These are phyloP conservation scores for Backusella tuberculispora DNA, from an alignment of 192 early-diverging fungal species.

Conservation along the genomic window DNA sequence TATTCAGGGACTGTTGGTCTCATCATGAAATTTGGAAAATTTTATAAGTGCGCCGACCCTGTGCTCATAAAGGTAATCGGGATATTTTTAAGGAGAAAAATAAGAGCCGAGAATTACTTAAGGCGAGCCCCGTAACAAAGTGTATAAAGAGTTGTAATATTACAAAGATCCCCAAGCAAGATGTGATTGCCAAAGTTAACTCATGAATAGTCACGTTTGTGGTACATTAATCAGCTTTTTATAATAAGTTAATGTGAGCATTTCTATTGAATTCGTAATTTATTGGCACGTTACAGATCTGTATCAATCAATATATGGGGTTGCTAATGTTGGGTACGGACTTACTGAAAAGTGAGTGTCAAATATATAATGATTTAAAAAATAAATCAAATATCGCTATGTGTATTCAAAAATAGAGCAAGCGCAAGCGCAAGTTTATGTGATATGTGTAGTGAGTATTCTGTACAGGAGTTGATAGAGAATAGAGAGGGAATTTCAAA, in stretches of 20 bases:
- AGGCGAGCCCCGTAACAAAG: conserved; percentile 54
- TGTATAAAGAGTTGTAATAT: conserved; percentile 53
- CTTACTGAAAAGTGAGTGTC: conserved; percentile 71
- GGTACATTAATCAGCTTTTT: background rate
- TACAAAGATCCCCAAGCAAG: conserved; percentile 65
- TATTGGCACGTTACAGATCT: conserved; percentile 86
- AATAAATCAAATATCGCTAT: background rate
- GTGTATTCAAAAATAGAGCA: conserved; percentile 49
- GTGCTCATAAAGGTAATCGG: conserved; percentile 45
- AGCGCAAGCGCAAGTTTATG: conserved; percentile 89
- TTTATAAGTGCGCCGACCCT: conserved; percentile 56
- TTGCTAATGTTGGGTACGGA: conserved; percentile 72
- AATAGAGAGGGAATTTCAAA: conserved; percentile 84
- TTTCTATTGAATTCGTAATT: conserved; percentile 84
- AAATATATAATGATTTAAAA: background rate
- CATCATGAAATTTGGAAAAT: conserved; percentile 65
- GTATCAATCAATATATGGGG: conserved; percentile 77
- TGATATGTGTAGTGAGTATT: conserved; percentile 77
- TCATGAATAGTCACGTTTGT: background rate
- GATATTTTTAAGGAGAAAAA: conserved; percentile 4
- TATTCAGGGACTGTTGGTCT: conserved; percentile 64
- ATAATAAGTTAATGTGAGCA: conserved; percentile 79
- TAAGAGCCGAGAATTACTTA: background rate
- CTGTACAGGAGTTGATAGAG: conserved; percentile 87
- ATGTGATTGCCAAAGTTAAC: conserved; percentile 73